Conservation (phyloP, 371 early-diverging fungal species). For the Phascolomyces articulosus region DNA sequence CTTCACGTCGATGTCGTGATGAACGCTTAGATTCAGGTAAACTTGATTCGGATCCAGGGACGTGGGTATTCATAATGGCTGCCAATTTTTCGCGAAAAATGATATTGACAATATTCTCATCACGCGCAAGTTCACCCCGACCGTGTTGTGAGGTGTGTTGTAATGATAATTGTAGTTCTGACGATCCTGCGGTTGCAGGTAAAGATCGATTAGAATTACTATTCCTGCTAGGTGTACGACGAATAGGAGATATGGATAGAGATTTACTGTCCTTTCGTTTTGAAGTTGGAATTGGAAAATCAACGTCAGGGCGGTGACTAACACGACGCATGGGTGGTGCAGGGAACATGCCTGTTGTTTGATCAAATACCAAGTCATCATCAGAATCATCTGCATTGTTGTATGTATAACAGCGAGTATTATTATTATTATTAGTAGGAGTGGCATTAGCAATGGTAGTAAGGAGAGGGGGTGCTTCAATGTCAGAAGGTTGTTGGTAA, state of each 20-base stretch:
- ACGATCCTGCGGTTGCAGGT: background rate
- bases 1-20: background rate
- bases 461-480: background rate
- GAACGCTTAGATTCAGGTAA: constrained; percentile 4
- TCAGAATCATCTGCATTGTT: constrained; percentile 1
- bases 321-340: constrained; percentile 9
- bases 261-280: background rate
- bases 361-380: background rate
- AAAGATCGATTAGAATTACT: background rate
- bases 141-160: constrained; percentile 26
- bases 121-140: constrained; percentile 34
- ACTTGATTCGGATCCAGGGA: constrained; percentile 23
- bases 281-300: background rate
- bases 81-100: constrained; percentile 28
- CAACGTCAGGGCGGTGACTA: constrained; percentile 15
- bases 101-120: constrained; percentile 24
- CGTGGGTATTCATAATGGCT: constrained; percentile 31
- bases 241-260: background rate
- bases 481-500: constrained; percentile 30
- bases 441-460: background rate
- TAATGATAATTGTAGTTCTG: background rate
- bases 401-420: constrained; percentile 9
- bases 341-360: constrained; percentile 1
- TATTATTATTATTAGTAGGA: background rate
- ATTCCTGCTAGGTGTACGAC: background rate